Conservation (phyloP, 495 filamentous ascomycete species). For the Pseudoneurospora amorphoporcata region DNA sequence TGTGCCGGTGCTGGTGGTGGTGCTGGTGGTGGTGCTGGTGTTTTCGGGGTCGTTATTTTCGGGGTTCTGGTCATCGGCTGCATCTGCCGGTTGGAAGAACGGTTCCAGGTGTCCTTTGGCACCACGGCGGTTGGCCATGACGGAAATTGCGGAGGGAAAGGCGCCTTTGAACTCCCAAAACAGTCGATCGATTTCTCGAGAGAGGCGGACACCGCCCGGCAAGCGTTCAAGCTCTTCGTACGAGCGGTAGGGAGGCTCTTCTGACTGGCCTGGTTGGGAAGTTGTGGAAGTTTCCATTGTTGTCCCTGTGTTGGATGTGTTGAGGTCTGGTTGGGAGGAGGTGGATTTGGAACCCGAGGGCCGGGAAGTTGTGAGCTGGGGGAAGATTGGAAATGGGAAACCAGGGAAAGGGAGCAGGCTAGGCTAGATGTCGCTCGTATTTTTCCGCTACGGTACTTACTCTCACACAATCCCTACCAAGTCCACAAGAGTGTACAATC, state of each 20-base stretch:
- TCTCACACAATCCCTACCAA: too few species aligned
- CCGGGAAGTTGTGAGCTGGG: neutral
- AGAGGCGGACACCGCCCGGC: neutral
- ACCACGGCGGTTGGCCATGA: constrained; percentile 7
- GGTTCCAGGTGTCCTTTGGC: constrained; percentile 7
- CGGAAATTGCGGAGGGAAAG: constrained; percentile 14
- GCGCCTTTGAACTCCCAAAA: constrained; percentile 13
- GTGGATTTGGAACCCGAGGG: neutral
- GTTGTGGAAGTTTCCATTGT: neutral
- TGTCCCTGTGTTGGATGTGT: neutral
- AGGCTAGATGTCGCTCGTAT: too few species aligned
- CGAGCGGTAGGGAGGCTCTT: neutral
- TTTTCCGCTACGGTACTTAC: too few species aligned
- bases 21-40: neutral
- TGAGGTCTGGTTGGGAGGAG: neutral
- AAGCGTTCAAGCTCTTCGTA: constrained; percentile 7
- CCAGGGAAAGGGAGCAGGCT: neutral
- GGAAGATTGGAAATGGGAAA: neutral
- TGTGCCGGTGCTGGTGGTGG: neutral
- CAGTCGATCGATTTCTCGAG: constrained; percentile 11
- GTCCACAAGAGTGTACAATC: too few species aligned
- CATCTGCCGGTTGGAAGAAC: constrained; percentile 4
- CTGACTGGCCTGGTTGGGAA: neutral
- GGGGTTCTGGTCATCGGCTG: neutral
- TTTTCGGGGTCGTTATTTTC: neutral